Evolutionary conservation across 2,329 filamentous ascomycete species (phyloP).

Genomic region (Pseudogymnoascus verrucosus): DNA sequence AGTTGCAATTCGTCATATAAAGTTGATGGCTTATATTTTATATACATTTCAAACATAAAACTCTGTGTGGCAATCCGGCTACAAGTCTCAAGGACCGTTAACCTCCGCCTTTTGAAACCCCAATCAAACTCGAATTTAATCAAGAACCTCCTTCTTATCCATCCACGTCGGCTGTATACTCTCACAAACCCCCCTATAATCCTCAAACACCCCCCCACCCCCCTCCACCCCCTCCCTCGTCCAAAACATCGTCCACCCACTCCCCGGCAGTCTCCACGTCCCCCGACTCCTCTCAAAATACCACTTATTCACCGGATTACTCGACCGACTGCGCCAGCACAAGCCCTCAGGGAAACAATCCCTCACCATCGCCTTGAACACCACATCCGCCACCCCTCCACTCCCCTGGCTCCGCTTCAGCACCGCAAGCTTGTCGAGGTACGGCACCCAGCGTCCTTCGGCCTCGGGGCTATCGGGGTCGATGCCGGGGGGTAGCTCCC

Average conservation of each 20-base stretch:
- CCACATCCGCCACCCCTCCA: constrained; percentile 86
- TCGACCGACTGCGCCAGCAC: constrained; percentile 80
- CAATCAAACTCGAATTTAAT: no score
- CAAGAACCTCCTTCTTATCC: constrained; percentile 48
- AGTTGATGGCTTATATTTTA: not conserved
- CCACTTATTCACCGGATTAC: constrained; percentile 98
- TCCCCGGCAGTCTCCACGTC: constrained; percentile 71
- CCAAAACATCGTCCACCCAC: constrained; percentile 98
- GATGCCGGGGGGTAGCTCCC: constrained; percentile 67
- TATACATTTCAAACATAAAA: not conserved
- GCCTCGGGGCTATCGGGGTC: constrained; percentile 46
- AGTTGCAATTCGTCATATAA: no score
- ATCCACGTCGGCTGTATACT: constrained; percentile 56
- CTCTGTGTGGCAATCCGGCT: not conserved
- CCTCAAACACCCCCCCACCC: constrained; percentile 46
- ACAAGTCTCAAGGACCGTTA: not conserved
- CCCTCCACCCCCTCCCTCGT: constrained; percentile 62
- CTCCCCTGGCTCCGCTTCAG: constrained; percentile 80
- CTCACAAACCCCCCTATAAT: constrained; percentile 71
- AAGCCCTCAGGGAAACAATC: constrained; percentile 82
- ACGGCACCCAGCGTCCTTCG: constrained; percentile 66
- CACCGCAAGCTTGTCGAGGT: constrained; percentile 96
- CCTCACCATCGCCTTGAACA: constrained; percentile 92
- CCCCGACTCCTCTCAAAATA: constrained; percentile 89
- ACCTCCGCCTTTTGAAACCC: not conserved